Conservation (phyloP, 1,284 basidiomycete genomes). For the Pholiota adiposa region DNA sequence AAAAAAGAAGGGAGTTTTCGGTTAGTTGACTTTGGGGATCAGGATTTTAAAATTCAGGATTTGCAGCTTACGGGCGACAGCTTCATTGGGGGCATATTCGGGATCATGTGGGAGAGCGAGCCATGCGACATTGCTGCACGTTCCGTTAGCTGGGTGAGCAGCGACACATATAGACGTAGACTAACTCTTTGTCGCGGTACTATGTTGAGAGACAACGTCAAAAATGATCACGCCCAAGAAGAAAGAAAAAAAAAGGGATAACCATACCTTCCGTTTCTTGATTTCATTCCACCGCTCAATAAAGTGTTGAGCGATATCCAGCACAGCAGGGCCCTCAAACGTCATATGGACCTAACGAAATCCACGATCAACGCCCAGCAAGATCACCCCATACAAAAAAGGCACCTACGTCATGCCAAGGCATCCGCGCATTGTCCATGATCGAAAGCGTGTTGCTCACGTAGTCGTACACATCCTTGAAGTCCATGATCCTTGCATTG, state of each 20-base stretch:
- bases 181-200: constrained; percentile 61
- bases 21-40: no score
- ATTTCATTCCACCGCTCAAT: constrained; percentile 88
- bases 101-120: constrained; percentile 84
- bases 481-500: constrained; percentile 82
- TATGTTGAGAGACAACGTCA: constrained; percentile 13
- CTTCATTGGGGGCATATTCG: constrained; percentile 61
- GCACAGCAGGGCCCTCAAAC: constrained; percentile 78
- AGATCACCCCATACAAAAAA: neutral
- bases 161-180: constrained; percentile 13
- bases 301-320: constrained; percentile 93
- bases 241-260: neutral
- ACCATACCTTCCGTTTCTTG: constrained; percentile 72
- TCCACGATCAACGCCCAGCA: neutral
- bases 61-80: constrained; percentile 56
- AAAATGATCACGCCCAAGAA: neutral
- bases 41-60: neutral
- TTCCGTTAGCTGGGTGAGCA: neutral
- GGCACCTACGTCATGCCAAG: constrained; percentile 81
- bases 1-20: no score
- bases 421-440: constrained; percentile 80
- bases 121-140: constrained; percentile 54
- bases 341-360: constrained; percentile 82
- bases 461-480: constrained; percentile 82
- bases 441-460: constrained; percentile 76